Percentiles rank a stretch among this genome's conserved stretches.
Evolutionary conservation across 2,329 filamentous ascomycete genomes (phyloP).

Genomic region (Zalaria sp.): DNA sequence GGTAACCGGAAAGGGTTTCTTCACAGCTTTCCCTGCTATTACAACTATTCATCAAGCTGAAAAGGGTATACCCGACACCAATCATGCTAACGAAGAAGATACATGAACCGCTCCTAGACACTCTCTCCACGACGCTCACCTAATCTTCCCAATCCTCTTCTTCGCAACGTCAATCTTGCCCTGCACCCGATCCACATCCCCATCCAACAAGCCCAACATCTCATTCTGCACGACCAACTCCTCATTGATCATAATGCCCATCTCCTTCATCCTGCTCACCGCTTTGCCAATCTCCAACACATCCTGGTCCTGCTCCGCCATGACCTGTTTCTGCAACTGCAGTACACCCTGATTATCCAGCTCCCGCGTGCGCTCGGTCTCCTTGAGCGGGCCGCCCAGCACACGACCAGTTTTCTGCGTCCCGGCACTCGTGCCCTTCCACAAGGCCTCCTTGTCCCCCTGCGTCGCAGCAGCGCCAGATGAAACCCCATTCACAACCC

Average conservation of each 20-base stretch:
- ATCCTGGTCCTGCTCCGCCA: slow-evolving; percentile 61
- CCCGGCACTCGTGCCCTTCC: slow-evolving; percentile 12
- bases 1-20: too few species aligned
- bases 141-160: slow-evolving; percentile 53
- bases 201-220: slow-evolving; percentile 52
- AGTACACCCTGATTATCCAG: slow-evolving; percentile 62
- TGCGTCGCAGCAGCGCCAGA: slow-evolving; percentile 18
- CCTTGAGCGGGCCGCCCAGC: slow-evolving; percentile 53
- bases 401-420: slow-evolving; percentile 42
- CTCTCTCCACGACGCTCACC: slow-evolving; percentile 5
- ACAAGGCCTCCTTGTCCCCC: slow-evolving; percentile 21
- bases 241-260: slow-evolving; percentile 61
- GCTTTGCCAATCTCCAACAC: slow-evolving; percentile 55
- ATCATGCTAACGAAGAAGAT: too few species aligned
- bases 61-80: too few species aligned
- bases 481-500: slow-evolving; percentile 9
- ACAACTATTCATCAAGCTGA: too few species aligned
- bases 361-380: slow-evolving; percentile 65
- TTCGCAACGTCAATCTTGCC: slow-evolving; percentile 63
- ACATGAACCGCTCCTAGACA: background rate
- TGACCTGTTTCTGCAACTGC: slow-evolving; percentile 59
- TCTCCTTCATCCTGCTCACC: slow-evolving; percentile 59
- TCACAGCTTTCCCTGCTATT: too few species aligned
- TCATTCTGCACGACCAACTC: slow-evolving; percentile 60
- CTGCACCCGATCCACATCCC: slow-evolving; percentile 50